A percentile compares a stretch with the other conserved stretches of the same genome.
Conservation (phyloP, 139 green algal genomes). For the Chlorella sp. region DNA sequence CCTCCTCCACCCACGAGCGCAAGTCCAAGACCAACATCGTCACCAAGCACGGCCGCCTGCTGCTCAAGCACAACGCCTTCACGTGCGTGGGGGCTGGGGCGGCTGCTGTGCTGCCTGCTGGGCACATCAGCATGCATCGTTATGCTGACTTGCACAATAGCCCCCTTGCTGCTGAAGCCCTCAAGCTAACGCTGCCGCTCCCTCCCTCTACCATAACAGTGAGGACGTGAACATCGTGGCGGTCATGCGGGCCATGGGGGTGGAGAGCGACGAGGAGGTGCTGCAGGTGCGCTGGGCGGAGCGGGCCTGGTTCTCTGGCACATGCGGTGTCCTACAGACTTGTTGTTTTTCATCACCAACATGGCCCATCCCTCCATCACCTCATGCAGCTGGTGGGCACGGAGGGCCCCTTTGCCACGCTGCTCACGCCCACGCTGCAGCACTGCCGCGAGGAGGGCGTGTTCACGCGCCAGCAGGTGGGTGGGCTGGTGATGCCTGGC, state of each 20-base stretch:
- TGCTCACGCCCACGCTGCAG: conserved; percentile 76
- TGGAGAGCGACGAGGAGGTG: conserved; percentile 94
- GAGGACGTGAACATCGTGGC: conserved; percentile 92
- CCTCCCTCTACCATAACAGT: conserved; percentile 34
- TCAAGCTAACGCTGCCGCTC: background rate
- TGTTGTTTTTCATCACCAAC: no score
- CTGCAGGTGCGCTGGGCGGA: conserved; percentile 71
- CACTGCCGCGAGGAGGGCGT: conserved; percentile 80
- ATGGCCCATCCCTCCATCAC: no score
- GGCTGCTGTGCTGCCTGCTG: background rate
- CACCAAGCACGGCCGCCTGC: conserved; percentile 83
- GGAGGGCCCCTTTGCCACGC: conserved; percentile 51
- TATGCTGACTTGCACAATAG: background rate
- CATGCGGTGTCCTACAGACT: no score
- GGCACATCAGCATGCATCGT: background rate
- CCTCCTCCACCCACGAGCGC: conserved; percentile 93
- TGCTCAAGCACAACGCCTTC: conserved; percentile 97
- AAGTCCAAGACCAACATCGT: conserved; percentile 98
- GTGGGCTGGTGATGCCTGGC: no score
- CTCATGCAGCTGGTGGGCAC: conserved; percentile 56
- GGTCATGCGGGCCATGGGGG: conserved; percentile 95
- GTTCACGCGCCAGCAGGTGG: conserved; percentile 83
- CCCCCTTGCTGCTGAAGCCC: background rate
- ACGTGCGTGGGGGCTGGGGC: conserved; percentile 50
- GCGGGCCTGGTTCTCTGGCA: no score